Base-by-base conservation (phyloP, 108 stramenopile genomes). In the Mayamaea pseudoterrestris region DNA sequence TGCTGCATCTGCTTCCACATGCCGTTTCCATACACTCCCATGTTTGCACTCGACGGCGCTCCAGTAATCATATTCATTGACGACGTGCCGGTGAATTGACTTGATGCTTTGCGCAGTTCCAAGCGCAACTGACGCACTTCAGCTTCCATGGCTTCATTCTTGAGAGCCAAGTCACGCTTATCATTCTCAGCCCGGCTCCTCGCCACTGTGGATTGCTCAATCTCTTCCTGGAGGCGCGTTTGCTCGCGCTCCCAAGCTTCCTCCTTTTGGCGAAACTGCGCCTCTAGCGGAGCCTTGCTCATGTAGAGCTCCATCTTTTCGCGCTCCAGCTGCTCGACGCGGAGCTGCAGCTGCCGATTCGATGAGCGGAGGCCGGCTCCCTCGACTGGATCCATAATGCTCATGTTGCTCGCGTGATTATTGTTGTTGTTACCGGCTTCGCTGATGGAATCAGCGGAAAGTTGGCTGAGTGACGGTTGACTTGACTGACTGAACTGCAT, bases 231-330 rank as follows among this genome's bases (percentile, higher is more conserved):
- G 2, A 84, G 53, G 11, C 73, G 46, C n/a, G 69, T 57, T 25
- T 69, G 65, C 61, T 88, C 80, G 53, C 77, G 84, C 0, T 53
- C 27, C 73, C 76, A 92, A 0, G 51, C 51, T 50, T 88, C 83
- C 44, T 92, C 90, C 54, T 76, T 85, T 53, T 87, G 78, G 26
- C 83, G 73, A 35, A 92, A 63, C 0, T 81, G 71, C 1, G 85
- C 83, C 57, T 92, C 83, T 3, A 92, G 61, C 8, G 85, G 85
- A 12, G 90, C 85, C 56, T 82, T 88, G 43, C 80, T 74, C 82
- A 92, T 83, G 50, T 55, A 67, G 0, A 88, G 53, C 16, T 71
- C 72, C 69, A 88, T 84, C 50, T 85, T 88, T 47, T 88, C 83
- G 44, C 78, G 69, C 65, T 85, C 85, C 6, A 92, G 66, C 32